Evolutionary conservation across 164 flowering plant genomes (phyloP).

Genomic region (Houttuynia cordata): DNA sequence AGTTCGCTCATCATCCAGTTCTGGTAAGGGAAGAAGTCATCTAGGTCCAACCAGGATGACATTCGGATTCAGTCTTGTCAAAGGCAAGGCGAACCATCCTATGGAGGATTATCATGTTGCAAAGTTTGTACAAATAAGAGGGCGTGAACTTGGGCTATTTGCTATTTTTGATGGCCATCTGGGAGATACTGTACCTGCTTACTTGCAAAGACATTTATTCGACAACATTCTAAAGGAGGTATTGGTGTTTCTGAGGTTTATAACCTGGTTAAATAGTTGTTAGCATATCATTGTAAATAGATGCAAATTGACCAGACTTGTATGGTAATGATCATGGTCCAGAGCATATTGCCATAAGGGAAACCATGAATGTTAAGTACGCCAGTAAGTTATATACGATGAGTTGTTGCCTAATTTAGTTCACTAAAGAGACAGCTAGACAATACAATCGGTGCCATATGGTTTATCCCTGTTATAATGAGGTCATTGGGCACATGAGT

Average conservation of each 20-base stretch:
- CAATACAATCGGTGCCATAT: background rate
- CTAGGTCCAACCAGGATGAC: slow-evolving; percentile 29
- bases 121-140: slow-evolving; percentile 42
- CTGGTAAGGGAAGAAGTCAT: slow-evolving; percentile 64
- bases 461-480: background rate
- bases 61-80: slow-evolving; percentile 65
- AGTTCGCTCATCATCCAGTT: slow-evolving; percentile 26
- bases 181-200: slow-evolving; percentile 77
- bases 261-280: background rate
- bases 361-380: no score
- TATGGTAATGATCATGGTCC: no score
- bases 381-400: no score
- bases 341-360: no score
- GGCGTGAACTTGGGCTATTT: slow-evolving; percentile 66
- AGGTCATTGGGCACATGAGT: no score
- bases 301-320: no score
- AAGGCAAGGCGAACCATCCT: slow-evolving; percentile 89
- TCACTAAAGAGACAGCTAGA: background rate
- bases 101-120: slow-evolving; percentile 93
- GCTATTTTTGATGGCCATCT: slow-evolving; percentile 82
- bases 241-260: slow-evolving; percentile 7
- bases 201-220: slow-evolving; percentile 67
- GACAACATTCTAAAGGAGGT: slow-evolving; percentile 71
- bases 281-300: no score
- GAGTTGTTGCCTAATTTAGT: background rate